Conservation (phyloP, 169 alveolate genomes). For the Gregarina niphandrodes region DNA sequence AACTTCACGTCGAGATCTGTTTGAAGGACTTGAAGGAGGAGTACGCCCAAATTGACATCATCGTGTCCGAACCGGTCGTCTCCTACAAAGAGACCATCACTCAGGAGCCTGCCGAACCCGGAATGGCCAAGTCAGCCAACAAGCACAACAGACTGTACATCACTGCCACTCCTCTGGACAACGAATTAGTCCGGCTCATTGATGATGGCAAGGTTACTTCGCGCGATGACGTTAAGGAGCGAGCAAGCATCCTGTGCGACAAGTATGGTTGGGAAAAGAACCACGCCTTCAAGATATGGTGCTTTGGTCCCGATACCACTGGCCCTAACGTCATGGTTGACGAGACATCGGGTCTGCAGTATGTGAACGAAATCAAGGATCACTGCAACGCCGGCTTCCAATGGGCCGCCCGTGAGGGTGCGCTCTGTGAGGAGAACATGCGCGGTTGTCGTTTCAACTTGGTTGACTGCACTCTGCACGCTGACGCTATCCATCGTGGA, state of each 20-base stretch:
- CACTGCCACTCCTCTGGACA: conserved; percentile 84
- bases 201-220: conserved; percentile 72
- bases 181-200: conserved; percentile 77
- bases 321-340: conserved; percentile 94
- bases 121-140: conserved; percentile 94
- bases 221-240: conserved; percentile 76
- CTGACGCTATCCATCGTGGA: conserved; percentile 97
- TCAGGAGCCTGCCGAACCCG: conserved; percentile 60
- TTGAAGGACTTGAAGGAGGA: conserved; percentile 91
- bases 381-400: conserved; percentile 94
- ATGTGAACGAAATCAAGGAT: conserved; percentile 90
- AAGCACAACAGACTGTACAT: conserved; percentile 92
- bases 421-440: conserved; percentile 90
- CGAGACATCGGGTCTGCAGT: conserved; percentile 83
- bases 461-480: conserved; percentile 86
- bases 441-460: conserved; percentile 91
- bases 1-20: conserved; percentile 93
- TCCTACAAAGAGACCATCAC: conserved; percentile 94
- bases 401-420: conserved; percentile 97
- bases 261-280: conserved; percentile 87
- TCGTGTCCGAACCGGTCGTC: conserved; percentile 92
- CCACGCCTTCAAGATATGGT: conserved; percentile 90
- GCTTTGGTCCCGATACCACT: conserved; percentile 94
- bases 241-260: conserved; percentile 70
- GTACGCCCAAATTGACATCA: conserved; percentile 89